Conservation (phyloP, 2,329 filamentous ascomycete genomes). For the Penicillium sp. region DNA sequence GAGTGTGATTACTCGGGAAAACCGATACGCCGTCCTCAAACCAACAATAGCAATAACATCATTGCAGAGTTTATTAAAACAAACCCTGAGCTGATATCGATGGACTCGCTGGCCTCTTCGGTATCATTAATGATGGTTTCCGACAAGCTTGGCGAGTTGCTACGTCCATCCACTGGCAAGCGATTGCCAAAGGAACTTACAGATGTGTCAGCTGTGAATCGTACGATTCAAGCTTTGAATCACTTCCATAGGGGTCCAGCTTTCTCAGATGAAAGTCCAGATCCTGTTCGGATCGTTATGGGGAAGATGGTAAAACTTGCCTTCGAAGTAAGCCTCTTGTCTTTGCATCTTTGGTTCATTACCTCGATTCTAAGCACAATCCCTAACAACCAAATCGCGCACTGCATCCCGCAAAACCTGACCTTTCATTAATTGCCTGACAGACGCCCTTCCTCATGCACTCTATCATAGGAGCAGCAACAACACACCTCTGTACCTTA, state of each 20-base stretch:
- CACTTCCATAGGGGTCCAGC: slow-evolving; percentile 28
- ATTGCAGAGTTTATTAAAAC: slow-evolving; percentile 17
- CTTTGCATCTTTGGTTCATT: neutral
- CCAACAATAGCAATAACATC: slow-evolving; percentile 15
- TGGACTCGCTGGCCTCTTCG: slow-evolving; percentile 20
- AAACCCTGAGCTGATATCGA: slow-evolving; percentile 9
- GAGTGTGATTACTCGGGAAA: slow-evolving; percentile 31
- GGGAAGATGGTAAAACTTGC: slow-evolving; percentile 31
- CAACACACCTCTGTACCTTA: slow-evolving; percentile 32
- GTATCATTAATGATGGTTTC: slow-evolving; percentile 23
- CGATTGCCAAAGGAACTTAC: neutral
- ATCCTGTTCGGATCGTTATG: slow-evolving; percentile 19
- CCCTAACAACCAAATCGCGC: no score
- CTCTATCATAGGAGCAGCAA: slow-evolving; percentile 34
- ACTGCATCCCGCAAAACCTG: no score
- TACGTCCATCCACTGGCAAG: slow-evolving; percentile 8
- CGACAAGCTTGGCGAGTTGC: slow-evolving; percentile 26
- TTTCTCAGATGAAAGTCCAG: slow-evolving; percentile 16
- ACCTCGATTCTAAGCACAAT: no score
- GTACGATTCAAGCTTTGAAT: slow-evolving; percentile 27
- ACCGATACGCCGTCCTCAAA: neutral
- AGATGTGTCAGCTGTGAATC: neutral
- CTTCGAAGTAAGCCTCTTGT: slow-evolving; percentile 27
- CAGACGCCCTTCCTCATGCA: slow-evolving; percentile 43
- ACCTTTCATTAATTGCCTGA: no score